A percentile compares a stretch with the other conserved stretches of the same genome.
Evolutionary conservation across 1,284 basidiomycete genomes (phyloP).

Genomic region (Irpex rosettiformis): DNA sequence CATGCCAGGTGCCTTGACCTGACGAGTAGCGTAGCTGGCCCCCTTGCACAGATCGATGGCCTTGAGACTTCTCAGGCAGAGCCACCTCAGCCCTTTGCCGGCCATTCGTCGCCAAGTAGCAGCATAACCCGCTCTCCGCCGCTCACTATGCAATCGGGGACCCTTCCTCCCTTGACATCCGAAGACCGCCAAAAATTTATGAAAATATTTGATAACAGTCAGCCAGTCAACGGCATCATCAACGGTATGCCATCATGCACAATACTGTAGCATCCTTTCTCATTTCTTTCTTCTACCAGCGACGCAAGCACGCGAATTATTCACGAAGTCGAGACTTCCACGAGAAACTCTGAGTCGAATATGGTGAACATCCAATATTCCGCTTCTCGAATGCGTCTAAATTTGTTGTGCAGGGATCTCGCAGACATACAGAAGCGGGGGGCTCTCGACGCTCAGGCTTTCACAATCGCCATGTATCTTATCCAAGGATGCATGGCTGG

Average conservation of each 20-base stretch:
- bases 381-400: background rate
- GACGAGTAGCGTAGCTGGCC: constrained; percentile 6
- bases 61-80: constrained; percentile 5
- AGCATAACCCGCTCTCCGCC: background rate
- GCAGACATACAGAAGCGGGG: constrained; percentile 95
- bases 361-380: constrained; percentile 56
- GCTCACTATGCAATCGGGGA: background rate
- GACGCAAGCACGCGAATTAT: constrained; percentile 86
- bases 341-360: constrained; percentile 88
- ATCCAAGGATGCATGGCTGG: constrained; percentile 91
- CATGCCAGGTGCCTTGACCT: background rate
- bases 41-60: constrained; percentile 10
- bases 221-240: constrained; percentile 72
- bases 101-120: background rate
- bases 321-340: constrained; percentile 88
- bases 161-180: constrained; percentile 57
- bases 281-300: constrained; percentile 37
- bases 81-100: background rate
- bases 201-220: constrained; percentile 69
- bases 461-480: constrained; percentile 94
- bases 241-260: constrained; percentile 46
- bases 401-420: constrained; percentile 62
- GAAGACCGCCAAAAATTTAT: constrained; percentile 83
- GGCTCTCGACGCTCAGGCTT: constrained; percentile 85
- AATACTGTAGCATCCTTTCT: background rate